Evolutionary conservation across 2,329 filamentous ascomycete species (phyloP).

Genomic region (Tolypocladium endophyticum): DNA sequence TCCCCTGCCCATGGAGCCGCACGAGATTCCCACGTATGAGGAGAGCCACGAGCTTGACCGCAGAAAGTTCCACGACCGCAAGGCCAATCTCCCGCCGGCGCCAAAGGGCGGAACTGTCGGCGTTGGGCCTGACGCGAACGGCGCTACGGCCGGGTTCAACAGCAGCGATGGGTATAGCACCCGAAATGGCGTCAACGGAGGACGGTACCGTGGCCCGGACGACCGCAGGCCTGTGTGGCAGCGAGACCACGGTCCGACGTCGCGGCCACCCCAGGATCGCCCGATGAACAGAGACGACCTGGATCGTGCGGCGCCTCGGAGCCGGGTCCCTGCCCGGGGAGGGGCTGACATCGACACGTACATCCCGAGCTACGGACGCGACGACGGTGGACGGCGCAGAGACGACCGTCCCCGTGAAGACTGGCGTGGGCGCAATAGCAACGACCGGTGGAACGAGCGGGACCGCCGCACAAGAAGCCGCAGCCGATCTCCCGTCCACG

Average conservation of each 20-base stretch:
- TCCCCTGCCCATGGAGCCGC: conserved; percentile 70
- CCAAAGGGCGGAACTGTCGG: conserved; percentile 88
- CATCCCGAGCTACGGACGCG: conserved; percentile 34
- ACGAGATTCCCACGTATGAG: conserved; percentile 83
- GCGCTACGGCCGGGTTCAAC: conserved; percentile 35
- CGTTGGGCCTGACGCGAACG: conserved; percentile 48
- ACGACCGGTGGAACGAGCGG: conserved; percentile 28
- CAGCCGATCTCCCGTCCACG: conserved; percentile 26
- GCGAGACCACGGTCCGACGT: conserved; percentile 39
- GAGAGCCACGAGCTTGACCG: conserved; percentile 96
- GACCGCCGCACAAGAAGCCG: conserved; percentile 29
- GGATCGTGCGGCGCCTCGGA: conserved; percentile 25
- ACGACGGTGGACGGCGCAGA: conserved; percentile 22
- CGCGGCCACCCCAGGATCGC: conserved; percentile 32
- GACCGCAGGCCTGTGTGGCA: conserved; percentile 45
- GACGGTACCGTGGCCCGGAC: conserved; percentile 31
- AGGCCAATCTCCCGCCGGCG: conserved; percentile 74
- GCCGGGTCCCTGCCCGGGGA: conserved; percentile 17
- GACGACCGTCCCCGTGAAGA: conserved; percentile 15
- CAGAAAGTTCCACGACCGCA: conserved; percentile 79
- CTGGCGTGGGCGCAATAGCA: conserved; percentile 19
- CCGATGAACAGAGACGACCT: conserved; percentile 20
- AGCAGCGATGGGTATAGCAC: conserved; percentile 38
- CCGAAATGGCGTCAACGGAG: conserved; percentile 37
- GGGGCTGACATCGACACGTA: conserved; percentile 36